Percentiles rank a stretch among this genome's conserved stretches.
phyloP scores from a whole-genome alignment of 192 early-diverging fungal species.

The Obelidium mucronatum region DNA sequence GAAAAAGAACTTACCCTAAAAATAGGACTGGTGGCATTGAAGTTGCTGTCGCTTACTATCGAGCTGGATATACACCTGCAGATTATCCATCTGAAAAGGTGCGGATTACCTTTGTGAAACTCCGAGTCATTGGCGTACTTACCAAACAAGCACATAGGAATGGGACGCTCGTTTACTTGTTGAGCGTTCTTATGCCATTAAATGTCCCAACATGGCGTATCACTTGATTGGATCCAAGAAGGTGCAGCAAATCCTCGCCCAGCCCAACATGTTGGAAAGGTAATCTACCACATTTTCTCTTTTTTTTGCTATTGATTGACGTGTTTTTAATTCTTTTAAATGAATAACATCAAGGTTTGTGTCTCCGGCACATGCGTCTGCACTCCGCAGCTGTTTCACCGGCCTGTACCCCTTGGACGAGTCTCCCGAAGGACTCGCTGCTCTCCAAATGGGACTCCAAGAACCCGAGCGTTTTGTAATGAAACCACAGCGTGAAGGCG shows the following conservation, averaged over 20 bases:
- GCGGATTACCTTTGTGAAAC: neutral
- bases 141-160: constrained; percentile 56
- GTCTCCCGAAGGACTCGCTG: constrained; percentile 67
- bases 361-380: constrained; percentile 41
- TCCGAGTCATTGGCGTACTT: neutral
- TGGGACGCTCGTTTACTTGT: constrained; percentile 89
- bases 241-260: constrained; percentile 90
- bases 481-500: constrained; percentile 98
- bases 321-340: neutral
- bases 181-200: constrained; percentile 82
- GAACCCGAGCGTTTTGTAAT: constrained; percentile 80
- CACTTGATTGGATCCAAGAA: constrained; percentile 97
- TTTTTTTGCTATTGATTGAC: no score
- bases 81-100: constrained; percentile 83
- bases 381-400: constrained; percentile 81
- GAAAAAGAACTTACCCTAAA: no score
- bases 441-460: constrained; percentile 68
- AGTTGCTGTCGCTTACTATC: constrained; percentile 88
- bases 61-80: constrained; percentile 89
- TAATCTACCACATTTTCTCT: constrained; percentile 56
- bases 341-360: constrained; percentile 39
- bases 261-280: constrained; percentile 81
- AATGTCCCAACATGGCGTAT: constrained; percentile 89
- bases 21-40: constrained; percentile 73
- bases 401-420: constrained; percentile 90